Evolutionary conservation across 768 basidiomycete genomes (phyloP).

Genomic region (Russula olivacea): DNA sequence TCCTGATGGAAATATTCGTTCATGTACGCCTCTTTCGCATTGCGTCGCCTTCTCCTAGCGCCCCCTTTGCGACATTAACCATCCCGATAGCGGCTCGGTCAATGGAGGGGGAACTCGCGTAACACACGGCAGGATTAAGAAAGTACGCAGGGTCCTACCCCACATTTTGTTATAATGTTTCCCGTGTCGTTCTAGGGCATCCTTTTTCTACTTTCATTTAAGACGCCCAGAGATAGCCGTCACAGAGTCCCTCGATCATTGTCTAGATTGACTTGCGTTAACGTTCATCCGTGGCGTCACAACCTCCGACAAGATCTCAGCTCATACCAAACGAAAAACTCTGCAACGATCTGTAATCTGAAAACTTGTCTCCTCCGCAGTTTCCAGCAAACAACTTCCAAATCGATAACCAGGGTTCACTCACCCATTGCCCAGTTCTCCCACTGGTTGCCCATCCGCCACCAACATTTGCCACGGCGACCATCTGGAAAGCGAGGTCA

Average conservation of each 20-base stretch:
- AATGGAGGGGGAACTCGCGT: slow-evolving; percentile 4
- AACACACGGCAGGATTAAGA: neutral
- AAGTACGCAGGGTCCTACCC: slow-evolving; percentile 9
- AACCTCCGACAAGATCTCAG: slow-evolving; percentile 11
- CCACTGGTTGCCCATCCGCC: slow-evolving; percentile 5
- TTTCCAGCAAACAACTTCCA: slow-evolving; percentile 17
- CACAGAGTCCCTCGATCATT: slow-evolving; percentile 22
- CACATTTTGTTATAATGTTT: slow-evolving; percentile 14
- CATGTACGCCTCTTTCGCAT: slow-evolving; percentile 24
- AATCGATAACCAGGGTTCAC: slow-evolving; percentile 21
- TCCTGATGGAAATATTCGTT: slow-evolving; percentile 26
- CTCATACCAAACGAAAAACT: slow-evolving; percentile 9
- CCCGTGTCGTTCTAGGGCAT: slow-evolving; percentile 17
- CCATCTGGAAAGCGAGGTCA: slow-evolving; percentile 8
- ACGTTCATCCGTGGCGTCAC: slow-evolving; percentile 16
- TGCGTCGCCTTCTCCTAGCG: slow-evolving; percentile 18
- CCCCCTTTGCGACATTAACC: slow-evolving; percentile 16
- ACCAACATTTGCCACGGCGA: slow-evolving; percentile 10
- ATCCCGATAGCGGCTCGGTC: slow-evolving; percentile 17
- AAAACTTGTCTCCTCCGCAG: slow-evolving; percentile 11
- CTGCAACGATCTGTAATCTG: slow-evolving; percentile 8
- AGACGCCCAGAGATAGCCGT: neutral
- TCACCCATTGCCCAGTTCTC: slow-evolving; percentile 19
- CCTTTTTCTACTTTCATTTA: slow-evolving; percentile 7
- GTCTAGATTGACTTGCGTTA: slow-evolving; percentile 11